Evolutionary conservation across 73 alveolate species (phyloP).

Genomic region (Blepharisma japonicum): DNA sequence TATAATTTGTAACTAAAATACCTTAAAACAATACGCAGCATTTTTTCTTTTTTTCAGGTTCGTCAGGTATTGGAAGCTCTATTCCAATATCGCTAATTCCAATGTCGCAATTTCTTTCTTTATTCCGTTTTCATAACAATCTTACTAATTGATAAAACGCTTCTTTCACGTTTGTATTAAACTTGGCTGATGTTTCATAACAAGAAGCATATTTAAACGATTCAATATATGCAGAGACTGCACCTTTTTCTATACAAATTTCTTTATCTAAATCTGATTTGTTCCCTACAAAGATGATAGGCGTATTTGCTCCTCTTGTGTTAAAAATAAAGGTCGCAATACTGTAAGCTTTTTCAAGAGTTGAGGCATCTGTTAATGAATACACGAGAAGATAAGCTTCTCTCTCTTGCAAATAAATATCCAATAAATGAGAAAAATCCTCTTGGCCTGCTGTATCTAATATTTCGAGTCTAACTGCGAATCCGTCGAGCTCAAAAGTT

Average conservation of each 20-base stretch:
- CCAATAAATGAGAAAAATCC: constrained; percentile 10
- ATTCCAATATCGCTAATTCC: constrained; percentile 20
- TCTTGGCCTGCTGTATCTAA: constrained; percentile 62
- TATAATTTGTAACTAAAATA: no score
- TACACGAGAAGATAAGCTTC: constrained; percentile 25
- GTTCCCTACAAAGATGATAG: constrained; percentile 27
- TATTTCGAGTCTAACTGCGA: constrained; percentile 38
- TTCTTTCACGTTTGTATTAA: constrained; percentile 10
- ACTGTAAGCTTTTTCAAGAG: background rate
- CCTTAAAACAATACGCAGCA: constrained; percentile 8
- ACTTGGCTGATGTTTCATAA: background rate
- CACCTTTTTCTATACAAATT: background rate
- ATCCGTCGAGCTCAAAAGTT: constrained; percentile 31
- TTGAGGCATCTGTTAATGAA: background rate
- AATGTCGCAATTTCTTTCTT: background rate
- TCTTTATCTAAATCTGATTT: constrained; percentile 24
- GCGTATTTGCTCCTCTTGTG: background rate
- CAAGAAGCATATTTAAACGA: constrained; percentile 12
- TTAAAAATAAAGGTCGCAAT: background rate
- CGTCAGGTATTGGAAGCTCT: constrained; percentile 14
- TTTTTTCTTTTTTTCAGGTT: background rate
- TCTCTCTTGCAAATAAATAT: constrained; percentile 21
- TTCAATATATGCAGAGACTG: background rate
- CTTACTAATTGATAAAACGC: constrained; percentile 15
- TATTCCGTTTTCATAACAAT: background rate